These are phyloP conservation scores for Aspergillus jensenii DNA, from an alignment of 2,329 filamentous ascomycete species.

Conservation along the genomic window DNA sequence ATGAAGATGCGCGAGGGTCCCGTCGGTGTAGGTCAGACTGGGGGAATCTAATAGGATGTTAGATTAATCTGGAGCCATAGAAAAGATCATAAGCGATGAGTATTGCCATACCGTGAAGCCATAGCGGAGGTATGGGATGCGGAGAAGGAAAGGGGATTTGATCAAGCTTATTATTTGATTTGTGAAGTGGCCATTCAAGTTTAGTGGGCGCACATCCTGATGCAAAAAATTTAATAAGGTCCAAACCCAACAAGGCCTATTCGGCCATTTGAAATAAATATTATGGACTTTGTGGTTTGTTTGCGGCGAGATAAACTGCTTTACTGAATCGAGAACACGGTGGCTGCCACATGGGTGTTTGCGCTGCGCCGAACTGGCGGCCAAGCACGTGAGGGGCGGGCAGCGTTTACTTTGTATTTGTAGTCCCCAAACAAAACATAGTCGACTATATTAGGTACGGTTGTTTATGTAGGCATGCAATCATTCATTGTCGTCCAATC, in stretches of 20 bases:
- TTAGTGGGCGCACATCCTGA: not conserved
- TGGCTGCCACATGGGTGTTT: constrained; percentile 17
- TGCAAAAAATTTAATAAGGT: not conserved
- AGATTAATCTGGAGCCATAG: not conserved
- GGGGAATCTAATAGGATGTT: constrained; percentile 57
- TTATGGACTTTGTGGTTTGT: not conserved
- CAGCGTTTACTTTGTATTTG: not conserved
- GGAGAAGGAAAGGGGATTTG: constrained; percentile 1
- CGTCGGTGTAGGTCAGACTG: constrained; percentile 68
- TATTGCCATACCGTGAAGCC: constrained; percentile 35
- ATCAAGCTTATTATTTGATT: not conserved
- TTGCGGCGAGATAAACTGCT: not conserved
- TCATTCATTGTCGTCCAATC: constrained; percentile 5
- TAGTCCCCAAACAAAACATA: too few relatives aligned
- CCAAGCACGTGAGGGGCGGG: constrained; percentile 5
- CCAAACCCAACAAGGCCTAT: not conserved
- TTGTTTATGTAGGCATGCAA: not conserved
- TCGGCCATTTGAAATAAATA: not conserved
- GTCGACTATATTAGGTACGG: not conserved
- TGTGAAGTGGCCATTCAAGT: not conserved
- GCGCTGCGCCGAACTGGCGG: constrained; percentile 14
- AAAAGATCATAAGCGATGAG: not conserved
- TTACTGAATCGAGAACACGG: constrained; percentile 6
- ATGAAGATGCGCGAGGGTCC: constrained; percentile 66
- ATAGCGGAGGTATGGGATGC: constrained; percentile 21